Evolutionary conservation across 352 stramenopile genomes (phyloP).

Genomic region (Phytopythium ostracodes): DNA sequence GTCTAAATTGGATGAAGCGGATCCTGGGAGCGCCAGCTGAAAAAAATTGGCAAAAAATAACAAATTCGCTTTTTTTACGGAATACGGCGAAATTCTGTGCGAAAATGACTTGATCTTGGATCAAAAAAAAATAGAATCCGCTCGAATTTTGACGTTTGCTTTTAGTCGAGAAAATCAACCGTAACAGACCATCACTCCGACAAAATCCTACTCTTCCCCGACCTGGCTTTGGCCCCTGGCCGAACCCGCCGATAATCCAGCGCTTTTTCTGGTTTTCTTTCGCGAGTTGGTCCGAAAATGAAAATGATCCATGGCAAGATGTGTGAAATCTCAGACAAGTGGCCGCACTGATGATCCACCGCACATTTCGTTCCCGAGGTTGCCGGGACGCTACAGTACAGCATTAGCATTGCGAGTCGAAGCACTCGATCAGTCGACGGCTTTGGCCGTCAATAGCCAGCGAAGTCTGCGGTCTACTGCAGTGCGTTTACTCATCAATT

Average conservation of each 20-base stretch:
- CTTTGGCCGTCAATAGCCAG: too few relatives aligned
- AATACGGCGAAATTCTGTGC: not conserved
- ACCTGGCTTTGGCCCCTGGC: not conserved
- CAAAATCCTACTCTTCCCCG: not conserved
- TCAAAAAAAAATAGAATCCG: not conserved
- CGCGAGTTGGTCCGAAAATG: not conserved
- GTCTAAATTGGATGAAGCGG: not conserved
- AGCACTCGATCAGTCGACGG: too few relatives aligned
- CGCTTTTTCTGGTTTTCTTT: not conserved
- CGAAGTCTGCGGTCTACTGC: not conserved
- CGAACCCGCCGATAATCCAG: not conserved
- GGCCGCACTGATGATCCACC: too few relatives aligned
- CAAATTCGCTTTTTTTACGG: too few relatives aligned
- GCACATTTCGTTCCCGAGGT: too few relatives aligned
- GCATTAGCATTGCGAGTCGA: too few relatives aligned
- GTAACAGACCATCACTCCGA: not conserved
- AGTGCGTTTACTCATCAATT: not conserved
- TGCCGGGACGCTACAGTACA: too few relatives aligned
- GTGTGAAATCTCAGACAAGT: too few relatives aligned
- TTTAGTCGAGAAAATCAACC: constrained; percentile 4
- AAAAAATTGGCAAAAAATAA: not conserved
- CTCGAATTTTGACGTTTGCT: not conserved
- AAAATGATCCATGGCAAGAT: not conserved
- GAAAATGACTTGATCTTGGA: not conserved
- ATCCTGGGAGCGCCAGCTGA: not conserved